Base-by-base conservation (phyloP, 345 rosid species). In the Arabis alpina region DNA sequence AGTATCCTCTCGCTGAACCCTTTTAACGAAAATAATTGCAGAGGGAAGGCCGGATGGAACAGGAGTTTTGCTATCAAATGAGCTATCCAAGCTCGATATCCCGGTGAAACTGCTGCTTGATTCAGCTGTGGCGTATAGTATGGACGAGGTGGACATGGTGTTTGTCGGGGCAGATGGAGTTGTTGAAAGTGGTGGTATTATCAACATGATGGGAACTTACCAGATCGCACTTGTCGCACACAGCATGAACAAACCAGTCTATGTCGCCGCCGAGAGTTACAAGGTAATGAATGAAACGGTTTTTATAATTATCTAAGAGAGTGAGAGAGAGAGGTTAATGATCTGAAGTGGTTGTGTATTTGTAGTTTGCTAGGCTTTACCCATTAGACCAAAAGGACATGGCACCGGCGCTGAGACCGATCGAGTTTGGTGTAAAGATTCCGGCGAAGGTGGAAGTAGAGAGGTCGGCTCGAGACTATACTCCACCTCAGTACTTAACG, bases 101-200 rank as follows among this genome's bases (percentile, higher is more conserved):
- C 97, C 96, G 4, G 98, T 91, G 77, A 93, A 86, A 76, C 91
- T 93, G 47, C 89, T 93, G 16, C 81, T 93, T 51, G 97, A 89
- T 82, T 91, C 98, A 23, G 98, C 98, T n/a, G 96, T 87, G 45
- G 98, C 96, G 5, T 93, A 93, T 79, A 63, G 82, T 23, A 91
- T 93, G 97, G 97, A 89, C 53, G 98, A 89, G 71, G 92, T 93
- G 10, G 97, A 93, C 72, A 93, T 88, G 98, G 96, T 93, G 16
- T 78, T 93, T 65, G 92, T 91, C 0, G 97, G 98, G n/a, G 97
- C 98, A 13, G 97, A 89, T 66, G 98, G 91, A 73, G 92, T 93
- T n/a, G 96, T 89, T 1, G 98, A 93, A 70, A 93, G 98, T 50
- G 98, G 98, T 10, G 98, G 98, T 71, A 80, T 93, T 43, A 91